Percentiles rank a stretch among this genome's conserved stretches.
These are phyloP conservation scores for Poteriospumella lacustris DNA, from an alignment of 108 stramenopile genomes.

Conservation along the genomic window DNA sequence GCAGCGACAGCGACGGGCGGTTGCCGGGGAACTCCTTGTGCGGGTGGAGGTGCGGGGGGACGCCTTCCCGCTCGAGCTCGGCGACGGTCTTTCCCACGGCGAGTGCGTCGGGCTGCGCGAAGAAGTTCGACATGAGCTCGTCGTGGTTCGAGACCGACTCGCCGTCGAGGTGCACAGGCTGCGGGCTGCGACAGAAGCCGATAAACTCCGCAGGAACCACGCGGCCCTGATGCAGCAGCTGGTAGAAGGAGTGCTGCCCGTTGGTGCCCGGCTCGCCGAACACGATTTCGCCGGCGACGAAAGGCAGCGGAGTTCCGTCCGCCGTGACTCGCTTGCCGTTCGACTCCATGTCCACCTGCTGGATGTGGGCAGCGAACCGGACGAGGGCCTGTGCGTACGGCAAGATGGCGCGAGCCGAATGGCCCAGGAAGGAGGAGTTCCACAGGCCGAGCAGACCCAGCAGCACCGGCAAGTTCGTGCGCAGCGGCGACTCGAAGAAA, in stretches of 20 bases:
- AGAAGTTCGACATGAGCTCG: slow-evolving; percentile 98
- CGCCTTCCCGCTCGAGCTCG: slow-evolving; percentile 80
- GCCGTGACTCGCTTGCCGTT: slow-evolving; percentile 92
- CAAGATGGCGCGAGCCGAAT: slow-evolving; percentile 75
- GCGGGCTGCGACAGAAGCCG: slow-evolving; percentile 48
- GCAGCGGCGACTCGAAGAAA: slow-evolving; percentile 80
- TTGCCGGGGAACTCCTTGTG: slow-evolving; percentile 92
- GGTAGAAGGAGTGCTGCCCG: slow-evolving; percentile 98
- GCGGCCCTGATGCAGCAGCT: slow-evolving; percentile 97
- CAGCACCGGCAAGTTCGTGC: slow-evolving; percentile 82
- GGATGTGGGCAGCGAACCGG: slow-evolving; percentile 96
- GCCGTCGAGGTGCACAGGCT: slow-evolving; percentile 55
- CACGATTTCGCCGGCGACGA: slow-evolving; percentile 83
- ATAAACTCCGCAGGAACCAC: slow-evolving; percentile 88
- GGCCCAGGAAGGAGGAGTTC: slow-evolving; percentile 95
- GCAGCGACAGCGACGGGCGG: slow-evolving; percentile 85
- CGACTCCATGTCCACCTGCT: slow-evolving; percentile 98
- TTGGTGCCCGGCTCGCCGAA: slow-evolving; percentile 98
- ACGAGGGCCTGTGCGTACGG: slow-evolving; percentile 96
- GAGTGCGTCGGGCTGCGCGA: slow-evolving; percentile 97
- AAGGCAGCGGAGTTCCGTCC: slow-evolving; percentile 66
- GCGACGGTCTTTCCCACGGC: slow-evolving; percentile 77
- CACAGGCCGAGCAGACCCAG: slow-evolving; percentile 97
- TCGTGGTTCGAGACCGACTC: slow-evolving; percentile 92
- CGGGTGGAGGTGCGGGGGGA: slow-evolving; percentile 73